These are phyloP conservation scores for Ophiostoma populinum DNA, from an alignment of 2,329 filamentous ascomycete genomes.

Conservation along the genomic window DNA sequence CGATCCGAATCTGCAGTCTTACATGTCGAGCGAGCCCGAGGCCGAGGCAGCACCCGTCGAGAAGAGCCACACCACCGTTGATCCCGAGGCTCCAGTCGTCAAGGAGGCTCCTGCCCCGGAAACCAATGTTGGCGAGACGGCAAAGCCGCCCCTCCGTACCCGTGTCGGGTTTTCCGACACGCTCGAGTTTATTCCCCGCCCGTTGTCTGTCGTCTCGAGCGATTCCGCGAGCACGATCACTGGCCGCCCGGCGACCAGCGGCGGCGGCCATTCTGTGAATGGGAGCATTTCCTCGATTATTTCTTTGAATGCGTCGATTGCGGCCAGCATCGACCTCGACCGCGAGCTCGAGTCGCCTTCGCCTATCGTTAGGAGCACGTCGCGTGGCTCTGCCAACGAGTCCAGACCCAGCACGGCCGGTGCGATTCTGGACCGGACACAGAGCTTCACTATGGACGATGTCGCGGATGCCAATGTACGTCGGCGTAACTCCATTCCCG, in stretches of 20 bases:
- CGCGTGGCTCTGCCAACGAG: conserved; percentile 24
- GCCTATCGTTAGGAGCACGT: conserved; percentile 22
- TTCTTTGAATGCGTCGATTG: conserved; percentile 32
- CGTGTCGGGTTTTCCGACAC: conserved; percentile 73
- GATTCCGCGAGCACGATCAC: conserved; percentile 68
- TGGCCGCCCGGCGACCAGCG: conserved; percentile 27
- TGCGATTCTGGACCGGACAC: conserved; percentile 42
- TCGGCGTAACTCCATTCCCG: conserved; percentile 42
- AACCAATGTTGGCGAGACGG: background rate
- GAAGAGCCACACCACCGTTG: background rate
- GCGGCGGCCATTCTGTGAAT: conserved; percentile 48
- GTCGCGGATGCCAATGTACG: conserved; percentile 18
- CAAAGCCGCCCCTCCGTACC: conserved; percentile 26
- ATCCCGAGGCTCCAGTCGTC: background rate
- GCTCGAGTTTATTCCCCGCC: conserved; percentile 67
- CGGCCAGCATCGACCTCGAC: conserved; percentile 23
- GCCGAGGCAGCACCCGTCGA: background rate
- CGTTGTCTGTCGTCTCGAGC: conserved; percentile 67
- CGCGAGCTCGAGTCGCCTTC: conserved; percentile 21
- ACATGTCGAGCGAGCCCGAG: conserved; percentile 4
- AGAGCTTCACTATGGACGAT: conserved; percentile 20
- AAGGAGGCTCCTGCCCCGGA: background rate
- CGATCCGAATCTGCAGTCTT: conserved; percentile 5
- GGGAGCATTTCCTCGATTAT: conserved; percentile 67
- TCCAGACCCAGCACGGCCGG: conserved; percentile 53